phyloP scores from a whole-genome alignment of 169 alveolate genomes.

The Plasmodium cynomolgi region DNA sequence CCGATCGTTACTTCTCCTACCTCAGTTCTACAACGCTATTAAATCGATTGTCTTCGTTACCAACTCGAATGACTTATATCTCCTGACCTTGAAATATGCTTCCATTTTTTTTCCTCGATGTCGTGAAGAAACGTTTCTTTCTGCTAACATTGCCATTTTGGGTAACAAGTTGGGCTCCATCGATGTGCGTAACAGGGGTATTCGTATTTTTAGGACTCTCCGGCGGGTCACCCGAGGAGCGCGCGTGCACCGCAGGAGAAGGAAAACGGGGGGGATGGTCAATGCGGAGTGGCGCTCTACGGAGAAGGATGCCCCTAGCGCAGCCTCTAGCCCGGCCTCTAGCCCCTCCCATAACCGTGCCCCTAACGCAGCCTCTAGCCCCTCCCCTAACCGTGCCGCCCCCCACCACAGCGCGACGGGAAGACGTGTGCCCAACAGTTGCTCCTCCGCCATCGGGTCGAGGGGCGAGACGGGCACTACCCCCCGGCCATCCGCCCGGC shows the following conservation, averaged over 20 bases:
- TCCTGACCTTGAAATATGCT: constrained; percentile 14
- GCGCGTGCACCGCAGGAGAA: neutral
- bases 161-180: constrained; percentile 51
- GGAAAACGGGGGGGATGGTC: neutral
- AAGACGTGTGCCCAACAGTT: too few species aligned
- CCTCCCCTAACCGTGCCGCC: too few species aligned
- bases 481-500: too few species aligned
- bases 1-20: constrained; percentile 33
- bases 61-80: constrained; percentile 32
- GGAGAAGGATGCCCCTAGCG: too few species aligned
- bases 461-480: too few species aligned
- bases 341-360: too few species aligned
- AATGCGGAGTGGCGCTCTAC: neutral
- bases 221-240: neutral
- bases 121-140: constrained; percentile 18
- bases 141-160: constrained; percentile 24
- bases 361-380: too few species aligned
- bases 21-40: constrained; percentile 34
- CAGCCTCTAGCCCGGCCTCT: too few species aligned
- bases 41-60: constrained; percentile 21
- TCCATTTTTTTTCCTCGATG: constrained; percentile 44
- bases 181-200: constrained; percentile 48
- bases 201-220: constrained; percentile 23
- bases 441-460: too few species aligned
- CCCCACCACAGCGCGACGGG: too few species aligned